Conservation (phyloP, 192 early-diverging fungal genomes). For the Pilobolus umbonatus region DNA sequence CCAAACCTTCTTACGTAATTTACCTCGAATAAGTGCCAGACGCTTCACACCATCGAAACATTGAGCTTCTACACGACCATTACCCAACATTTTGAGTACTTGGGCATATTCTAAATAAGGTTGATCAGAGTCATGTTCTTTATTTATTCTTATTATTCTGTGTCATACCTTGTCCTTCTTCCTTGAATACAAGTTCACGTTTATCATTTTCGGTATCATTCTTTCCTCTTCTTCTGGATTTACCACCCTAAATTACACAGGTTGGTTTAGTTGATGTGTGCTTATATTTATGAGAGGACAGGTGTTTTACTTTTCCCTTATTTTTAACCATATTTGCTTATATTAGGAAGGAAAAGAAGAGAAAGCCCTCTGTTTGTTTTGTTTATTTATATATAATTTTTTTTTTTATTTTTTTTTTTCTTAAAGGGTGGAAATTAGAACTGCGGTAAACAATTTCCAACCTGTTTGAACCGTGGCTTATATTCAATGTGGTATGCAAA, state of each 20-base stretch:
- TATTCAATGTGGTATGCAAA: constrained; percentile 36
- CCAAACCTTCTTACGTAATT: constrained; percentile 98
- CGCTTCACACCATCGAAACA: constrained; percentile 89
- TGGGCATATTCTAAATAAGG: constrained; percentile 76
- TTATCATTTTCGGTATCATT: constrained; percentile 93
- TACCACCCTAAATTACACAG: constrained; percentile 60
- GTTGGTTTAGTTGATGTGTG: not conserved
- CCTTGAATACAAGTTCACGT: constrained; percentile 95
- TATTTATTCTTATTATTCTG: not conserved
- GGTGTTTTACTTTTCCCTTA: constrained; percentile 13
- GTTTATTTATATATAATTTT: not conserved
- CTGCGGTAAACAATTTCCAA: constrained; percentile 6
- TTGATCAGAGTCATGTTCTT: not conserved
- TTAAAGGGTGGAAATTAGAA: too few species aligned
- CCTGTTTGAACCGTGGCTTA: not conserved
- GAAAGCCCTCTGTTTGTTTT: too few species aligned
- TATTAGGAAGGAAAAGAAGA: constrained; percentile 12
- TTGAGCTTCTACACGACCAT: constrained; percentile 87
- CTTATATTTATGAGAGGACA: not conserved
- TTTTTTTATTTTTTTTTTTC: too few species aligned
- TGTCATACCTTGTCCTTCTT: constrained; percentile 81
- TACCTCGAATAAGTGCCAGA: constrained; percentile 93
- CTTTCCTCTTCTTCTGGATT: constrained; percentile 91
- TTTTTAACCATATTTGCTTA: constrained; percentile 9
- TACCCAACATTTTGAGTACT: constrained; percentile 94